Evolutionary conservation across 2,329 filamentous ascomycete species (phyloP), one percentile per base, ranked within the genome.

Genomic region (Purpureocillium lavendulum): DNA sequence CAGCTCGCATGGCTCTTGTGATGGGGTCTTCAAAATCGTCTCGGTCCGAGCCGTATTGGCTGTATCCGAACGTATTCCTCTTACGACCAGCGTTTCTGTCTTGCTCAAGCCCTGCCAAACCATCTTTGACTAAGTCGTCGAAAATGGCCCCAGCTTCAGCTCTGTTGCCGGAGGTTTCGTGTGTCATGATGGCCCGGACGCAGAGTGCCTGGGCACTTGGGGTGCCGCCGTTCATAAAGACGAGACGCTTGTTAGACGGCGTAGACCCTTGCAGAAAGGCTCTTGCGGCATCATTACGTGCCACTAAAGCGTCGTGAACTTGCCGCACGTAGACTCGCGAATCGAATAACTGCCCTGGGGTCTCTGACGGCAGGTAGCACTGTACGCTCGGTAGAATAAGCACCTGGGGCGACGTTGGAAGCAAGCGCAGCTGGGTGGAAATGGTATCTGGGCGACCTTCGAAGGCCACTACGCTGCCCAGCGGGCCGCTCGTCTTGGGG

Each of bases 201-300:
- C 77, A 82, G 17, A 69, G 59, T 6, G 69, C 58, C 39, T 72
- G 69, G 2, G 76, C 76, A 40, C 69, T 64, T 9, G 71, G 64
- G 3, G 72, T 74, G 9, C 78, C 76, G 3, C 77, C 78, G 38
- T 77, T 70, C 56, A 78, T 61, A 46, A 82, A 79, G 7, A 79
- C 77, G 4, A 82, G 54, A 41, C 70, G 69, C 46, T 71, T 77
- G 42, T 67, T 66, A 38, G 58, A 56, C 9, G 61, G 52, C 1
- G 64, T 66, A 7, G 71, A 67, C 9, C 60, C 60, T 31, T 59
- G 55, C 17, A 82, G 54, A 48, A 82, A 82, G 2, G 60, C 52
- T 24, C 61, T 56, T 7, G 77, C 77, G 33, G 60, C 60, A 38
- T 71, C 60, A 24, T 63, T 60, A 32, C 77, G 70, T 14, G 63